phyloP scores from a whole-genome alignment of 2,329 filamentous ascomycete species.

The Hypoxylon sp. region DNA sequence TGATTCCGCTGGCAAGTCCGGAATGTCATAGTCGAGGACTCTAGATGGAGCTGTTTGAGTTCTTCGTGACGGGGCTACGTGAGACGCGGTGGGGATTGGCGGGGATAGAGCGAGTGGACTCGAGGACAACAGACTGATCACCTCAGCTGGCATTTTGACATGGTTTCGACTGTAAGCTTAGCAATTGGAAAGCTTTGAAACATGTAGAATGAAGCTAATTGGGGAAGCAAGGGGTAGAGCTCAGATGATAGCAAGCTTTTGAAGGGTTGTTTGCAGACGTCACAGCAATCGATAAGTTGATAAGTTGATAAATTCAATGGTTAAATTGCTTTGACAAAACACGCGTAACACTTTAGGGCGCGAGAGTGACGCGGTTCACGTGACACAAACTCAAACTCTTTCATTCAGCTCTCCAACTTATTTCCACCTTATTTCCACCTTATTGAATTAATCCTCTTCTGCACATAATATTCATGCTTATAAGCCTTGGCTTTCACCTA shows the following conservation, averaged over 20 bases:
- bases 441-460: not conserved
- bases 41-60: conserved; percentile 24
- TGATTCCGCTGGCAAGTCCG: conserved; percentile 18
- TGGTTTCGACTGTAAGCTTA: conserved; percentile 7
- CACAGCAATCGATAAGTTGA: conserved; percentile 4
- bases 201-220: conserved; percentile 7
- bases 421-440: not conserved
- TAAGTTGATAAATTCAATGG: not conserved
- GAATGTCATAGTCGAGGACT: conserved; percentile 34
- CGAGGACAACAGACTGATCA: conserved; percentile 57
- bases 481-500: not conserved
- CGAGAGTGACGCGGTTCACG: conserved; percentile 39
- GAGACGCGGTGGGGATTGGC: conserved; percentile 24
- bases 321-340: conserved; percentile 5
- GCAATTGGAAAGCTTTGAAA: conserved; percentile 16
- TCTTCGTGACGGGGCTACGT: conserved; percentile 15
- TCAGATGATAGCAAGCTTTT: not conserved
- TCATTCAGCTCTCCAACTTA: not conserved
- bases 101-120: conserved; percentile 49
- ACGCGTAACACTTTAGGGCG: conserved; percentile 21
- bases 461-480: not conserved
- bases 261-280: not conserved
- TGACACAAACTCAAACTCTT: conserved; percentile 21
- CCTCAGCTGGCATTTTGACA: conserved; percentile 54
- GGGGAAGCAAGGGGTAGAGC: conserved; percentile 7